Base-by-base conservation (phyloP, 1,284 basidiomycete genomes). In the Rhodotorula sp. region DNA sequence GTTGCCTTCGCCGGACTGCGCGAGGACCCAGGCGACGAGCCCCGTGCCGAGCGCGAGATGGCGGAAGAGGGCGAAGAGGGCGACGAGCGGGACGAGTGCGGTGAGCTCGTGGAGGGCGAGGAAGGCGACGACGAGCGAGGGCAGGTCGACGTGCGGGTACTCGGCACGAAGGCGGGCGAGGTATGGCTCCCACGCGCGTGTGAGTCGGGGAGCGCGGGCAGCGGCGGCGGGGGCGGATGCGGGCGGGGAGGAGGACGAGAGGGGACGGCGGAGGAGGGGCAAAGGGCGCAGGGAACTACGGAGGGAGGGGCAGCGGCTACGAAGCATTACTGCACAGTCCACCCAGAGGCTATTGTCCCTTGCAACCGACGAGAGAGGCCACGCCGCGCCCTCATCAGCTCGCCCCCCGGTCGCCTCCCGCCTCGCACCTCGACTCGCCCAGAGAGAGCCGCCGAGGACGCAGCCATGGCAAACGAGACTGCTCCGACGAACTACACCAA, bases 31-130 rank as follows among this genome's bases (percentile, higher is more conserved):
- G 65, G 83, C 80, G 19, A 94, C 86, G 62, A 92, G 80, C 32
- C 82, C 82, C 63, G 90, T 88, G 0, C 94, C 94, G 2, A 91
- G 82, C 0, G 91, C 92, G 0, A 91, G 76, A 3, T 85, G 81
- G 27, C 88, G 84, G 25, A 92, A 88, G 0, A 85, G 83, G 77
- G 88, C 92, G 81, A 94, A 97, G 54, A 93, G 80, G 34, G 87
- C 85, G 6, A 90, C 84, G 41, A 96, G 84, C 2, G 94, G 93
- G 0, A 89, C 83, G 66, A 96, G 79, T 0, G 94, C 93, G 0
- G 92, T 95, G 25, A 93, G 77, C 81, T 97, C 94, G 80, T 97
- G 94, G 15, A 97, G 84, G 63, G 95, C 83, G 3, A 87, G 87
- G 79, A 97, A 96, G 1, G 92, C 91, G 50, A 91, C 77, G 8